Base-by-base conservation (phyloP, 2,329 filamentous ascomycete genomes). In the Sporothrix globosa region DNA sequence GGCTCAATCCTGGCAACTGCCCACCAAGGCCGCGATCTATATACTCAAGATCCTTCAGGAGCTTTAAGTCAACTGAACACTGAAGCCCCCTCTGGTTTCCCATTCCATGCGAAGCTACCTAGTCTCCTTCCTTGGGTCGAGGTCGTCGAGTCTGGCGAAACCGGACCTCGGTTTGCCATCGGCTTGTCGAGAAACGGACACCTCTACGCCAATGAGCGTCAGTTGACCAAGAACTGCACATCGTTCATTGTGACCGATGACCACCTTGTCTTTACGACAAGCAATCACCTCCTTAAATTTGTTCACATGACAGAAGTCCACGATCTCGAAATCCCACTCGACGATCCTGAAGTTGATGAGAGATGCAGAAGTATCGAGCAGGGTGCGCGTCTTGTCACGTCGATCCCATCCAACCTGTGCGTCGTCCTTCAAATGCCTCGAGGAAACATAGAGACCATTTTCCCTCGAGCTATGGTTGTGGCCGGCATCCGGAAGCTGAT, bases 361-460 rank as follows among this genome's bases (percentile, higher is more conserved):
- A 85, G 96, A 76, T 98, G 95, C 78, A 88, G 96, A 74, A 96
- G 89, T 75, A 91, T 99, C 70, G 96, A 99, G 80, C 89, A 96
- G 74, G 96, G 96, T 19, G 93, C 92, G 3, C 90, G 89, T 65
- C 85, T 99, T 17, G 89, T 99, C 27, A 96, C 92, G 0, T 93
- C 93, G 39, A 94, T 97, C 80, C 95, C 96, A 1, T 92, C 92
- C 3, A 91, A 89, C 53, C 96, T 97, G 81, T 91, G 89, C 68
- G 83, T 99, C 10, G 88, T 97, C 0, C 83, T 99, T 3, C 96
- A 99, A 78, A 97, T 97, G 92, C 96, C 96, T 1, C 87, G 96
- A 76, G 96, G 96, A 24, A 99, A 99, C 75, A 82, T 98, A 1
- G 96, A 99, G 80, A 98, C 95, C 0, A 94, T 98, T 66, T 98